Base-by-base conservation (phyloP, 1,284 basidiomycete genomes). In the Fomes fomentarius region DNA sequence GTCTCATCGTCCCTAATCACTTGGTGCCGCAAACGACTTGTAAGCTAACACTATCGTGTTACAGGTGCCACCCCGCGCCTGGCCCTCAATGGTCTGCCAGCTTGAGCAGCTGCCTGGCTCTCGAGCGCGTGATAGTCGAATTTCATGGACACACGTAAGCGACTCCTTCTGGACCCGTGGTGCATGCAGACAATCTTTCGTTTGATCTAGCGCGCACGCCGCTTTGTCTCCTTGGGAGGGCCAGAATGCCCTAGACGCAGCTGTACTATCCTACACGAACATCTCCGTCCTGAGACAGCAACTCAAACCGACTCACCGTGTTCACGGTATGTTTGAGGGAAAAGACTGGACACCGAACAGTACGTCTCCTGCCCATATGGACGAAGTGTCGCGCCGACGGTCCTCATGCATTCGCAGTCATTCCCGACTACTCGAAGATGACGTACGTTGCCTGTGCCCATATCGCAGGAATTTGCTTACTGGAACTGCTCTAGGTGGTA, bases 191-290 rank as follows among this genome's bases (percentile, higher is more conserved):
- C 19, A 12, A 34, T 4, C 22, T 0, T 7, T 10, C 15, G 3
- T 8, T 2, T 17, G 14, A 37, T 24, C 6, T 25, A 89, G 90
- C 35, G 86, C 89, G 10, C 91, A 93, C 67, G 91, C 90, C 14
- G 87, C 84, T 17, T 79, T 80, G 22, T 79, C 87, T 4, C 91
- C 89, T 21, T 93, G 91, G 91, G 88, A 94, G 71, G 93, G 91
- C 22, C 79, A 82, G 51, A 95, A 95, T 65, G 93, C 94, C 2
- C 78, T 93, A 31, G 93, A 94, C 68, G 93, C 93, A 0, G 93
- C 89, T 2, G 87, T 93, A 54, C 71, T 89, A 7, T 88, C 91
- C 1, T 95, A 96, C 71, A 83, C 80, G 3, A 82, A 81, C 57
- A 79, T 96, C 35, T 84, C 89, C 2, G 81, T 84, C 3, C 76